Conservation (phyloP, 768 basidiomycete genomes). For the Nidula microcarpa region DNA sequence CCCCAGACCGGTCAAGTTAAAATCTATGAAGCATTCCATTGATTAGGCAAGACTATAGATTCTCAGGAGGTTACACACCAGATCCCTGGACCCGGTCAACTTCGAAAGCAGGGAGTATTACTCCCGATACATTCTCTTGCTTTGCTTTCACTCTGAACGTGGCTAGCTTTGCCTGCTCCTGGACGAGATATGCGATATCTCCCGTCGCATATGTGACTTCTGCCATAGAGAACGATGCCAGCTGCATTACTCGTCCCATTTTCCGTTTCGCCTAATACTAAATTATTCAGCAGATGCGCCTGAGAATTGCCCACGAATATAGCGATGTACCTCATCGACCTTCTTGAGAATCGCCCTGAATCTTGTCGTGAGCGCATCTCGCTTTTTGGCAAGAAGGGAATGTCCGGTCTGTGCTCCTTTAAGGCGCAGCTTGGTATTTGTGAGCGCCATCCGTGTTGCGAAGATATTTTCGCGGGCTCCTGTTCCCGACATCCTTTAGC, state of each 20-base stretch:
- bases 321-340: slow-evolving; percentile 83
- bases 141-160: slow-evolving; percentile 91
- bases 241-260: slow-evolving; percentile 98
- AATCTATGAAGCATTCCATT: slow-evolving; percentile 49
- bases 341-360: slow-evolving; percentile 93
- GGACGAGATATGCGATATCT: slow-evolving; percentile 96
- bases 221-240: slow-evolving; percentile 98
- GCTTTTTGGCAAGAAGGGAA: slow-evolving; percentile 94
- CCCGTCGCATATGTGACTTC: slow-evolving; percentile 98
- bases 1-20: slow-evolving; percentile 95
- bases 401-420: slow-evolving; percentile 96
- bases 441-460: slow-evolving; percentile 96
- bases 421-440: slow-evolving; percentile 84
- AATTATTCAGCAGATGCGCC: background rate
- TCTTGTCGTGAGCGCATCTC: slow-evolving; percentile 92
- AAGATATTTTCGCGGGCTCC: slow-evolving; percentile 92
- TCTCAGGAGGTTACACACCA: slow-evolving; percentile 39
- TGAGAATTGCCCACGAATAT: background rate
- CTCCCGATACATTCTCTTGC: slow-evolving; percentile 98
- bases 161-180: slow-evolving; percentile 90
- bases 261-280: slow-evolving; percentile 85
- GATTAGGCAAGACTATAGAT: too few species aligned
- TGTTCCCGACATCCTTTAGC: slow-evolving; percentile 73
- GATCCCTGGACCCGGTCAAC: slow-evolving; percentile 82
- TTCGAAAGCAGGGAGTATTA: slow-evolving; percentile 93